Evolutionary conservation across 2,329 filamentous ascomycete species (phyloP).

Genomic region (Tolypocladium tundrense): DNA sequence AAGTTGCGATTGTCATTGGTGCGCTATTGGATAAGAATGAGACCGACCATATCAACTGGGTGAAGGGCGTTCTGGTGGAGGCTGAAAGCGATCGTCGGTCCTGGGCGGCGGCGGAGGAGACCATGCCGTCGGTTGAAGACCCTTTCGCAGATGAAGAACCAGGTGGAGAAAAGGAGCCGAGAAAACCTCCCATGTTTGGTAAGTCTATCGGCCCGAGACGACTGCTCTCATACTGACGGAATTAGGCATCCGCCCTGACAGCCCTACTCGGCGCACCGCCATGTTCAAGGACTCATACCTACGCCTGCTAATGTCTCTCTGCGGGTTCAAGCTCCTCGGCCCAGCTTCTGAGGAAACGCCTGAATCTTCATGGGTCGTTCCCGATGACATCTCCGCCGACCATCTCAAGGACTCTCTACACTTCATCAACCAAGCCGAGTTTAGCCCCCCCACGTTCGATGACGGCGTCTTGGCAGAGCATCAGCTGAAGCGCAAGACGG

Average conservation of each 20-base stretch:
- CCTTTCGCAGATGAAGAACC: slow-evolving; percentile 21
- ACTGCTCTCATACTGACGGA: slow-evolving; percentile 16
- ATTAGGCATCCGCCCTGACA: slow-evolving; percentile 51
- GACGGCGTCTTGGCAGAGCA: slow-evolving; percentile 65
- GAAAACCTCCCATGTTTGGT: slow-evolving; percentile 22
- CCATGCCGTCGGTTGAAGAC: slow-evolving; percentile 32
- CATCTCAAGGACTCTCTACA: slow-evolving; percentile 60
- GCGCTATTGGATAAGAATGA: slow-evolving; percentile 73
- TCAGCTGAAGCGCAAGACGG: slow-evolving; percentile 64
- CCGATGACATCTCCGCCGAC: slow-evolving; percentile 51
- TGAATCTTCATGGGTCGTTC: slow-evolving; percentile 71
- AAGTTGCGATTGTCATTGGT: slow-evolving; percentile 71
- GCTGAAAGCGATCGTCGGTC: slow-evolving; percentile 64
- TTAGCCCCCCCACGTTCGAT: slow-evolving; percentile 67
- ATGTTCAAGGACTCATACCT: slow-evolving; percentile 87
- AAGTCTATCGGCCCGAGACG: slow-evolving; percentile 8
- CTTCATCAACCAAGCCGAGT: slow-evolving; percentile 67
- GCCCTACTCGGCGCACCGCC: slow-evolving; percentile 55
- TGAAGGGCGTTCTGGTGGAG: slow-evolving; percentile 58
- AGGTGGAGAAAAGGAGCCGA: slow-evolving; percentile 13
- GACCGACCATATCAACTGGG: slow-evolving; percentile 66
- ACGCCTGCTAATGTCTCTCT: slow-evolving; percentile 69
- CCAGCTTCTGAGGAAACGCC: slow-evolving; percentile 55
- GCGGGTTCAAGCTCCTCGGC: slow-evolving; percentile 54
- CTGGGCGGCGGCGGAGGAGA: slow-evolving; percentile 65